A percentile compares a stretch with the other conserved stretches of the same genome.
Evolutionary conservation across 106 monocot genomes (phyloP).

Genomic region (Dioscorea alata): DNA sequence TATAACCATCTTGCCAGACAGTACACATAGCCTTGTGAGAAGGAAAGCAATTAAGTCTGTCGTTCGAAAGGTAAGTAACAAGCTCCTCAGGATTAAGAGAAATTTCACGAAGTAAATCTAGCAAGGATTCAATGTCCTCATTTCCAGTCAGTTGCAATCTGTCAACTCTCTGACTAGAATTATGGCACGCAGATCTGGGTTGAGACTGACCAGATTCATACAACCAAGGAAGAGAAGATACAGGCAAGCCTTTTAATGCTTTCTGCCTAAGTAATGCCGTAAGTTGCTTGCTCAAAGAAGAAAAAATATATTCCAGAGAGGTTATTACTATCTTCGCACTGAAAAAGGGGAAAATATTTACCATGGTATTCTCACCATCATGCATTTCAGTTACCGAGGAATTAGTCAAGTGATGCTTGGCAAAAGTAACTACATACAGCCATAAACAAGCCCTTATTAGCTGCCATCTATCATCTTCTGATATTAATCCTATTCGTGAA

Average conservation of each 20-base stretch:
- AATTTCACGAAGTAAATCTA: constrained; percentile 44
- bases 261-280: constrained; percentile 46
- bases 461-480: constrained; percentile 61
- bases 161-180: constrained; percentile 20
- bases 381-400: constrained; percentile 9
- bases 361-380: constrained; percentile 19
- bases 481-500: constrained; percentile 4
- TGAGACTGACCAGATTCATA: constrained; percentile 23
- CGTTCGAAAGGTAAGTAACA: constrained; percentile 29
- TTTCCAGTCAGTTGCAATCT: constrained; percentile 17
- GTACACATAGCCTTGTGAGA: constrained; percentile 17
- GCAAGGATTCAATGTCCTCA: constrained; percentile 25
- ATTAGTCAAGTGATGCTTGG: constrained; percentile 32
- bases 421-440: constrained; percentile 40
- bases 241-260: constrained; percentile 28
- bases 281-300: constrained; percentile 52
- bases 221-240: constrained; percentile 40
- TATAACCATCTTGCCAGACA: constrained; percentile 53
- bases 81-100: constrained; percentile 42
- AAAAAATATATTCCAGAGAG: constrained; percentile 41
- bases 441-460: constrained; percentile 60
- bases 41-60: constrained; percentile 41
- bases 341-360: constrained; percentile 9
- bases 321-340: constrained; percentile 28
- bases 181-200: constrained; percentile 9